Base-by-base conservation (phyloP, 768 basidiomycete genomes). In the Pleurotus platypus region DNA sequence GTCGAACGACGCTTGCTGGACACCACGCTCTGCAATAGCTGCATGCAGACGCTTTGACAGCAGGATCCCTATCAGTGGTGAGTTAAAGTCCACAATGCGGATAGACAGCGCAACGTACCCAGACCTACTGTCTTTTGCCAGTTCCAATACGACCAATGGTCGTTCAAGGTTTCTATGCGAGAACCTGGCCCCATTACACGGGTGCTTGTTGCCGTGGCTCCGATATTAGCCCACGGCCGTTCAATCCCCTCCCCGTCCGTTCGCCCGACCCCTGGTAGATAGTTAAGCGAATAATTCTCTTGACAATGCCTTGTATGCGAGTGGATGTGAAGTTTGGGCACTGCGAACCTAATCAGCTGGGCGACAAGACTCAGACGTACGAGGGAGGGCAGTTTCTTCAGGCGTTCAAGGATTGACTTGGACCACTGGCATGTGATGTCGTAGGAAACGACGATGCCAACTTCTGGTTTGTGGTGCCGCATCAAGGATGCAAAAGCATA, bases 371-470 rank as follows among this genome's bases (percentile, higher is more conserved):
- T 6, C 18, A 46, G 16, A 18, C 53, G 59, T 15, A 60, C 57
- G 13, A 18, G 11, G 20, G 26, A 16, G 9, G 57, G 60, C 18
- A 60, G 35, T 16, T 26, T 42, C 20, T 15, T n/a, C 15, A 60
- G n/a, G 7, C 57, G 50, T 35, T 13, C 11, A 16, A 15, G 12
- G 51, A 58, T 39, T 18, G 55, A 43, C 4, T 43, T 43, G 6
- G 43, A 46, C 60, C 62, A 70, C 45, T 69, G 67, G 43, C 67
- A 70, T 2, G 58, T 63, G 22, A 70, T 70, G 56, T 72, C 70
- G 54, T 72, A 72, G 0, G 64, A 69, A 1, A 66, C 42, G 11
- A 62, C 54, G 2, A 68, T 15, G 26, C 24, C 24, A 2, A 30
- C 18, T 2, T 13, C 16, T 26, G 55, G 24, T 51, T 57, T 2